A percentile compares a stretch with the other conserved stretches of the same genome.
phyloP scores from a whole-genome alignment of 306 rosid genomes.

The Medicago arabica region DNA sequence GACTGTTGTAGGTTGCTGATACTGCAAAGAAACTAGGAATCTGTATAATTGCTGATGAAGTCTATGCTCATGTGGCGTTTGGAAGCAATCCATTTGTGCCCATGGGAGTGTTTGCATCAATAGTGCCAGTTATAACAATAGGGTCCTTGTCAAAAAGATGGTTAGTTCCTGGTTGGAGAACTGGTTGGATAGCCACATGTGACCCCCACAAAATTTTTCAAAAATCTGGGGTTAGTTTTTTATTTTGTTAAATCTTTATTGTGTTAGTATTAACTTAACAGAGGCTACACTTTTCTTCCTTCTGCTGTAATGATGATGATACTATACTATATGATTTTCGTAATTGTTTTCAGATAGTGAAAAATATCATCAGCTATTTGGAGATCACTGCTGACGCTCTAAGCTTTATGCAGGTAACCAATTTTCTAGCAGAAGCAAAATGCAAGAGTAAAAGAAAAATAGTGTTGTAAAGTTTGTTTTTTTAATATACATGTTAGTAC shows the following conservation, averaged over 20 bases:
- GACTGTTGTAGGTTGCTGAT: conserved; percentile 58
- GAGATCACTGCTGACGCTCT: conserved; percentile 60
- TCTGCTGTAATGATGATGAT: not conserved
- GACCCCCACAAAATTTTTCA: conserved; percentile 58
- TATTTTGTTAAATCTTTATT: not conserved
- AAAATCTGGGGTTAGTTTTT: conserved; percentile 57
- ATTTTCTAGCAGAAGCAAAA: not conserved
- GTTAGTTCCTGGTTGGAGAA: conserved; percentile 78
- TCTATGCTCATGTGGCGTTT: conserved; percentile 57
- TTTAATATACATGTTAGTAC: conserved; percentile 15
- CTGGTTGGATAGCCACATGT: conserved; percentile 67
- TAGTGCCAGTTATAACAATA: conserved; percentile 64
- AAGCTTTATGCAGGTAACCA: conserved; percentile 65
- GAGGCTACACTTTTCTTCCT: no score
- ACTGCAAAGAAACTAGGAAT: conserved; percentile 65
- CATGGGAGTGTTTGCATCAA: conserved; percentile 63
- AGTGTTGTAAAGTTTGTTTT: not conserved
- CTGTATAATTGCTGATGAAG: conserved; percentile 68
- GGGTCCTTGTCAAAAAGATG: conserved; percentile 70
- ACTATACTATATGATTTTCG: not conserved
- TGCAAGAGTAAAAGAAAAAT: not conserved
- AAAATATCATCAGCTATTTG: conserved; percentile 50
- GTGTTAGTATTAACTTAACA: not conserved
- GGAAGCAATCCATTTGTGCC: conserved; percentile 68
- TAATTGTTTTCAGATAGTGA: conserved; percentile 47